These are phyloP conservation scores for Sclerotinia glacialis DNA, from an alignment of 2,329 filamentous ascomycete species.

Conservation along the genomic window DNA sequence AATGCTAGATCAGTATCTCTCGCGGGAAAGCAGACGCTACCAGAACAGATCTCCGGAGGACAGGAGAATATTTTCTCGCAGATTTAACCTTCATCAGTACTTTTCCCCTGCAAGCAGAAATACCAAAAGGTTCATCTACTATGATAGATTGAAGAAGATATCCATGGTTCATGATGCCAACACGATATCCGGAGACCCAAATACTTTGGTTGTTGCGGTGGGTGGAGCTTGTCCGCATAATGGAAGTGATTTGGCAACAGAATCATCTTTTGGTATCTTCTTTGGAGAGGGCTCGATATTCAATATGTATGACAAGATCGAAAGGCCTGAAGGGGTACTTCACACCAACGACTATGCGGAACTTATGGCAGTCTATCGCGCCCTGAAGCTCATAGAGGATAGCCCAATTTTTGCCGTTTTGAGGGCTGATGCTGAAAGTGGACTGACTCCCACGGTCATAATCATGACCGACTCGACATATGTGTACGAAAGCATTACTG, in stretches of 20 bases:
- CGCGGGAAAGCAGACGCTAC: not conserved
- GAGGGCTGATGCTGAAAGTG: not conserved
- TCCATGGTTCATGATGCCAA: constrained; percentile 1
- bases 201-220: constrained; percentile 3
- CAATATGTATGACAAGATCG: not conserved
- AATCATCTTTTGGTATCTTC: not conserved
- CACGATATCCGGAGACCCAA: not conserved
- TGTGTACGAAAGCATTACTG: not conserved
- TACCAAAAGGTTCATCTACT: not conserved
- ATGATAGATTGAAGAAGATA: not conserved
- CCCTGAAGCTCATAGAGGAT: not conserved
- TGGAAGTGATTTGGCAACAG: not conserved
- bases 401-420: not conserved
- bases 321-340: too few species aligned
- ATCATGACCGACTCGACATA: constrained; percentile 9
- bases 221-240: not conserved
- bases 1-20: not conserved
- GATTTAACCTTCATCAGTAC: constrained; percentile 12
- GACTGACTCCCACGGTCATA: not conserved
- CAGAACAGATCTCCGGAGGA: not conserved
- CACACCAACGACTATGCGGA: not conserved
- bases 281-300: not conserved
- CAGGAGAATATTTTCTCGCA: not conserved
- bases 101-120: constrained; percentile 6
- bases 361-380: not conserved